Percentiles rank a stretch among this genome's conserved stretches.
Conservation (phyloP, 1,284 basidiomycete genomes). For the Microstroma glucosiphilum region DNA sequence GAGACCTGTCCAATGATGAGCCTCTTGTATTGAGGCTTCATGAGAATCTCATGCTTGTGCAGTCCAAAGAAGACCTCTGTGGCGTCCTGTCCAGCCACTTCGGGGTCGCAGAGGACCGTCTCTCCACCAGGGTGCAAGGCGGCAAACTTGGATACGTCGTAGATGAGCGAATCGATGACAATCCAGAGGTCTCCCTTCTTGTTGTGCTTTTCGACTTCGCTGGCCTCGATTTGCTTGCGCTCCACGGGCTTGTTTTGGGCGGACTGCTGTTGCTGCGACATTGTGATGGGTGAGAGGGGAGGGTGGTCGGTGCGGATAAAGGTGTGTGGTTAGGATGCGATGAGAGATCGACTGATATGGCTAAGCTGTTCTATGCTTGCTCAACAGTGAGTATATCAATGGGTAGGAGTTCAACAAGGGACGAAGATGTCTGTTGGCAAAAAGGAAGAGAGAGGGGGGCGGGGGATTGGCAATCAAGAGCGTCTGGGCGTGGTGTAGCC, state of each 20-base stretch:
- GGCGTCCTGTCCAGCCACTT: slow-evolving; percentile 48
- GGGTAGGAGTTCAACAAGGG: no score
- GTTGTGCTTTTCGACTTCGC: slow-evolving; percentile 26
- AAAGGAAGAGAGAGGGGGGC: no score
- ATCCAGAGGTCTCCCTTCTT: slow-evolving; percentile 37
- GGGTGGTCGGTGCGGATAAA: no score
- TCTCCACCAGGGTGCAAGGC: slow-evolving; percentile 46
- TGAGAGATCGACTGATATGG: no score
- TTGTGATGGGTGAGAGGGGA: not conserved
- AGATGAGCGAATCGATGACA: slow-evolving; percentile 46
- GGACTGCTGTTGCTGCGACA: slow-evolving; percentile 50
- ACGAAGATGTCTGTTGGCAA: no score
- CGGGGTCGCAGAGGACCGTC: slow-evolving; percentile 44
- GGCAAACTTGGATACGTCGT: slow-evolving; percentile 49
- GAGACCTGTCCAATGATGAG: slow-evolving; percentile 44
- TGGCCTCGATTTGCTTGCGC: slow-evolving; percentile 29
- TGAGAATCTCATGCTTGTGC: slow-evolving; percentile 45
- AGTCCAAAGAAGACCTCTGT: slow-evolving; percentile 50
- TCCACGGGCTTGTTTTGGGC: slow-evolving; percentile 35
- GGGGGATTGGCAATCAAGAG: no score
- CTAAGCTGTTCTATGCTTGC: no score
- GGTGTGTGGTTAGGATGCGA: not conserved
- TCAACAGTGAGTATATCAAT: no score
- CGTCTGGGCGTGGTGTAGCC: no score
- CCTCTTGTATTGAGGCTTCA: slow-evolving; percentile 37